Evolutionary conservation across 768 basidiomycete genomes (phyloP).

Genomic region (Leccinum variicolor): DNA sequence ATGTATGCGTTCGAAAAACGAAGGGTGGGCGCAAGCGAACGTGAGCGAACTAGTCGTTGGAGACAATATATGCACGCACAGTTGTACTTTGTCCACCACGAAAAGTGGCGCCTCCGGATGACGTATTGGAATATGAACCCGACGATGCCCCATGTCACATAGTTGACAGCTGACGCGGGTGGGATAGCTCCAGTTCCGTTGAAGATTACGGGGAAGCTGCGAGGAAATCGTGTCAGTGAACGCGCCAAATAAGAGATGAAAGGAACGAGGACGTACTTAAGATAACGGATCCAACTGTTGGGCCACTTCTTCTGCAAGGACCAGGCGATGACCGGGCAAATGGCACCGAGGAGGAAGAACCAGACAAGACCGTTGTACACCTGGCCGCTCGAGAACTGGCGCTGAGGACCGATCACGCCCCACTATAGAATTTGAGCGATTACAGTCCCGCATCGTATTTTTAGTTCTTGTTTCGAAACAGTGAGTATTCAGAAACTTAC

Average conservation of each 20-base stretch:
- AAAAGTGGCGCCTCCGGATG: conserved; percentile 59
- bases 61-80: conserved; percentile 19
- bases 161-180: conserved; percentile 63
- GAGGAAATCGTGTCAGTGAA: background rate
- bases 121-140: conserved; percentile 66
- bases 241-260: background rate
- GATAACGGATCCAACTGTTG: conserved; percentile 56
- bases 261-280: conserved; percentile 48
- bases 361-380: conserved; percentile 60
- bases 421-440: conserved; percentile 32
- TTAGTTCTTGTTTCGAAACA: background rate
- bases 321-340: conserved; percentile 57
- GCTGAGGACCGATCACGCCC: conserved; percentile 81
- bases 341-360: conserved; percentile 78
- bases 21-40: background rate
- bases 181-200: conserved; percentile 59
- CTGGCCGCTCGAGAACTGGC: conserved; percentile 68
- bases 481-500: conserved; percentile 33
- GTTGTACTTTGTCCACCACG: conserved; percentile 64
- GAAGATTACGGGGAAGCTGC: conserved; percentile 50
- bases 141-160: conserved; percentile 64
- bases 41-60: conserved; percentile 4
- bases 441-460: conserved; percentile 9
- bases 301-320: conserved; percentile 57
- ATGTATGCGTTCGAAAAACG: background rate